Evolutionary conservation across 1,284 basidiomycete genomes (phyloP).

Genomic region (Trametes polyzona): DNA sequence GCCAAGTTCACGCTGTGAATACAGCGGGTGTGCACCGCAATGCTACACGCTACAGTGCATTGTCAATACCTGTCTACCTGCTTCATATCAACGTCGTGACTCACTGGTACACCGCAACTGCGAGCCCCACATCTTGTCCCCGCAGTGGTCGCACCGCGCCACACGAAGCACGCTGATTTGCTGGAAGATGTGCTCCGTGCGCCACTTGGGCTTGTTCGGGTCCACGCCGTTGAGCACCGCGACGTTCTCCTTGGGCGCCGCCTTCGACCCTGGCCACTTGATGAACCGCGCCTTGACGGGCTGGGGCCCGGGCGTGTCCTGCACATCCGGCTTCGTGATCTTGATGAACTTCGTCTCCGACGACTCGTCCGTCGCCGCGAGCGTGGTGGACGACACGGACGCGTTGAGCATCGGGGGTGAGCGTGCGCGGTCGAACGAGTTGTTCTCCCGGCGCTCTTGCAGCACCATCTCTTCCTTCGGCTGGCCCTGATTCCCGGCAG

Average conservation of each 20-base stretch:
- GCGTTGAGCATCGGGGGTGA: constrained; percentile 29
- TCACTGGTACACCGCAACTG: constrained; percentile 87
- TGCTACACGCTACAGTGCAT: constrained; percentile 57
- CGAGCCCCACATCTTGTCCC: constrained; percentile 98
- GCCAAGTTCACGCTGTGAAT: constrained; percentile 58
- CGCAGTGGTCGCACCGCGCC: constrained; percentile 92
- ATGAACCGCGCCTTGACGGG: constrained; percentile 51
- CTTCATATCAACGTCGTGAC: constrained; percentile 35
- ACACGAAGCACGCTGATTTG: constrained; percentile 89
- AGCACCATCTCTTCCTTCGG: constrained; percentile 27
- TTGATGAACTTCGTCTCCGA: constrained; percentile 36
- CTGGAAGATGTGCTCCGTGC: constrained; percentile 78
- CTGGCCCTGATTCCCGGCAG: constrained; percentile 34
- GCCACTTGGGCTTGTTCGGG: constrained; percentile 46
- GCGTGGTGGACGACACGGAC: constrained; percentile 35
- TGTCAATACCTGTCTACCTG: constrained; percentile 1
- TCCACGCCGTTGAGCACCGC: constrained; percentile 23
- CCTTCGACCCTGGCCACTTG: constrained; percentile 62
- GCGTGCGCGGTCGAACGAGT: constrained; percentile 38
- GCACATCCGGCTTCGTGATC: constrained; percentile 34
- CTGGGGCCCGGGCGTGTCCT: constrained; percentile 45
- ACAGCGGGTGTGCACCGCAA: constrained; percentile 78
- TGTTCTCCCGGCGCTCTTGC: constrained; percentile 37
- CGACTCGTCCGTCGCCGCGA: constrained; percentile 39
- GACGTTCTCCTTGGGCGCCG: constrained; percentile 33